These are phyloP conservation scores for Cephalotrichum gorgonifer DNA, from an alignment of 2,329 filamentous ascomycete genomes.

Conservation along the genomic window DNA sequence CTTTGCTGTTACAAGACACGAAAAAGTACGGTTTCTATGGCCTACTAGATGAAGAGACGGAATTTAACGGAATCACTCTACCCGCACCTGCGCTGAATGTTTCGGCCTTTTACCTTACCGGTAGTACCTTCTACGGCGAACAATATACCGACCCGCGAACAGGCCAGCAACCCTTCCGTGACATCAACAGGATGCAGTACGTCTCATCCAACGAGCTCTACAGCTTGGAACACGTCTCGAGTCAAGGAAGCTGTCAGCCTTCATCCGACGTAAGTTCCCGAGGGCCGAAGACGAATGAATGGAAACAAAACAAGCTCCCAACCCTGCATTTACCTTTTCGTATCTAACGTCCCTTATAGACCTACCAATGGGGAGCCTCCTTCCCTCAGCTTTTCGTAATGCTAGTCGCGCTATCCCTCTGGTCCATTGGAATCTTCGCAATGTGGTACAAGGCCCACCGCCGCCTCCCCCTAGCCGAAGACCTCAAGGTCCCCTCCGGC, in stretches of 20 bases:
- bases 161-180: background rate
- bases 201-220: constrained; percentile 8
- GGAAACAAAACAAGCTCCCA: no score
- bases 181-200: background rate
- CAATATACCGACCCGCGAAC: background rate
- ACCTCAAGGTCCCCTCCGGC: background rate
- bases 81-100: constrained; percentile 12
- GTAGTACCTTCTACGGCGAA: no score
- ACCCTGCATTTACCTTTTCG: no score
- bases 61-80: no score
- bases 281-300: no score
- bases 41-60: constrained; percentile 6
- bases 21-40: constrained; percentile 11
- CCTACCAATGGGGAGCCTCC: constrained; percentile 17
- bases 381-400: constrained; percentile 13
- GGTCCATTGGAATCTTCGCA: constrained; percentile 11
- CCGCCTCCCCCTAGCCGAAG: background rate
- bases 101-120: constrained; percentile 1
- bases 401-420: constrained; percentile 8
- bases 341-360: no score
- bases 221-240: constrained; percentile 8
- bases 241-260: constrained; percentile 13
- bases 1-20: constrained; percentile 5
- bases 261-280: constrained; percentile 10
- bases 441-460: constrained; percentile 12